Evolutionary conservation across 2,329 filamentous ascomycete species (phyloP).

Genomic region (Botrytis byssoidea): DNA sequence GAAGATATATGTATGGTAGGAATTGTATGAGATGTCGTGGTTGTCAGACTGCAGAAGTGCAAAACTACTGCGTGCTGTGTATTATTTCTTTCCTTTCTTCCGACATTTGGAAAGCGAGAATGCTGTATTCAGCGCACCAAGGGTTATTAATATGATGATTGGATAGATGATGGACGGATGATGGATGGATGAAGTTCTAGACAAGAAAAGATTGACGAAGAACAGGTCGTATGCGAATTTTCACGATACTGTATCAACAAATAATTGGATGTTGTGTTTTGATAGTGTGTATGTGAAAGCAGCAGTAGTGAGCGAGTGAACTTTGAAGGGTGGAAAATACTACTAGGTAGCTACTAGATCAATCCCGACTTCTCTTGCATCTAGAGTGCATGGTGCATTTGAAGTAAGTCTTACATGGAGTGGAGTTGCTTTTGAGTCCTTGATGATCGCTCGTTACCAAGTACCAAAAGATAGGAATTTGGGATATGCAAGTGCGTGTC

Average conservation of each 20-base stretch:
- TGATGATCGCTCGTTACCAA: background rate
- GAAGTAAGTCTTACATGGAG: background rate
- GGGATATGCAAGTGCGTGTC: background rate
- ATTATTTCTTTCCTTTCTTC: constrained; percentile 20
- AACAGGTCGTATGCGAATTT: background rate
- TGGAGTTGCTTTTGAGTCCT: background rate
- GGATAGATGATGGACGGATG: background rate
- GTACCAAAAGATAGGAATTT: background rate
- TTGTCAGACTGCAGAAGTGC: constrained; percentile 18
- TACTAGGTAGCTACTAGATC: background rate
- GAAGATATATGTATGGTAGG: background rate
- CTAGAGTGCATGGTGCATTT: background rate
- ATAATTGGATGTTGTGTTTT: constrained; percentile 7
- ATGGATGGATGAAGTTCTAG: background rate
- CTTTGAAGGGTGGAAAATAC: background rate
- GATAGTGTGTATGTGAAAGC: background rate
- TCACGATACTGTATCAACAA: background rate
- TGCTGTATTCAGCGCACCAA: constrained; percentile 7
- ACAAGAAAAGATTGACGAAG: background rate
- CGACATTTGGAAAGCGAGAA: constrained; percentile 6
- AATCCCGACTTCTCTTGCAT: background rate
- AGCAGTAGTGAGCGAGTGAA: background rate
- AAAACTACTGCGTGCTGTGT: constrained; percentile 3
- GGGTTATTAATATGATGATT: background rate
- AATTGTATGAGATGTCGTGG: background rate